These are phyloP conservation scores for Metrosideros polymorpha DNA, from an alignment of 441 rosid genomes.

Conservation along the genomic window DNA sequence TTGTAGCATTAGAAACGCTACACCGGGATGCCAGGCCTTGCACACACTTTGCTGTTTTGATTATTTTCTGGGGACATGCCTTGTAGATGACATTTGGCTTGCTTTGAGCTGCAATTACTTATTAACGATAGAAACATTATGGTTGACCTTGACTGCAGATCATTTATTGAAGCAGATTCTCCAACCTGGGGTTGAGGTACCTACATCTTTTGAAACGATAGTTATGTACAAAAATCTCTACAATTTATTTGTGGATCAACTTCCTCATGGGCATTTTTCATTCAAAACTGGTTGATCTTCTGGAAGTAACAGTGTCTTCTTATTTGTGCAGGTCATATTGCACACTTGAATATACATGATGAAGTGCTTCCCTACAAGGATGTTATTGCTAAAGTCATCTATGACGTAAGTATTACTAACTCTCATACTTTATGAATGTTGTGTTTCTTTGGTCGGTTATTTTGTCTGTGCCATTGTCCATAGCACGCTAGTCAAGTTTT, in stretches of 20 bases:
- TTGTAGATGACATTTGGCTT: not conserved
- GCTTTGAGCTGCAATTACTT: not conserved
- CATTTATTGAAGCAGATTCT: slow-evolving; percentile 78
- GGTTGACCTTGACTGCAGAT: slow-evolving; percentile 33
- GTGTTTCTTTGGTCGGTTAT: not conserved
- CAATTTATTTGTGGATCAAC: not conserved
- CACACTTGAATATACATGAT: slow-evolving; percentile 83
- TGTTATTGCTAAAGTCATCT: slow-evolving; percentile 85
- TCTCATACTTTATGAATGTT: not conserved
- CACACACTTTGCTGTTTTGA: not conserved
- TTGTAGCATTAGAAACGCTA: not conserved
- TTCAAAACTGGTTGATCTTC: not conserved
- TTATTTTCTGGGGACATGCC: not conserved
- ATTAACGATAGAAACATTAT: not conserved
- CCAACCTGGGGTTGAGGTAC: slow-evolving; percentile 81
- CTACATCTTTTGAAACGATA: slow-evolving; percentile 93
- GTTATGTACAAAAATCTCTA: slow-evolving; percentile 42
- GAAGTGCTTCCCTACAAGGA: slow-evolving; percentile 77
- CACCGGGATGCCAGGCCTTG: not conserved
- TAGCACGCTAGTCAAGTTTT: not conserved
- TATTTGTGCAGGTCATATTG: slow-evolving; percentile 67
- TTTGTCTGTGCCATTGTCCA: not conserved
- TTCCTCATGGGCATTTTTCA: not conserved
- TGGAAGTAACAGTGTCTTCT: slow-evolving; percentile 11
- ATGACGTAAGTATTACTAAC: slow-evolving; percentile 47